Evolutionary conservation across 306 rosid species (phyloP).

Genomic region (Trifolium pratense): DNA sequence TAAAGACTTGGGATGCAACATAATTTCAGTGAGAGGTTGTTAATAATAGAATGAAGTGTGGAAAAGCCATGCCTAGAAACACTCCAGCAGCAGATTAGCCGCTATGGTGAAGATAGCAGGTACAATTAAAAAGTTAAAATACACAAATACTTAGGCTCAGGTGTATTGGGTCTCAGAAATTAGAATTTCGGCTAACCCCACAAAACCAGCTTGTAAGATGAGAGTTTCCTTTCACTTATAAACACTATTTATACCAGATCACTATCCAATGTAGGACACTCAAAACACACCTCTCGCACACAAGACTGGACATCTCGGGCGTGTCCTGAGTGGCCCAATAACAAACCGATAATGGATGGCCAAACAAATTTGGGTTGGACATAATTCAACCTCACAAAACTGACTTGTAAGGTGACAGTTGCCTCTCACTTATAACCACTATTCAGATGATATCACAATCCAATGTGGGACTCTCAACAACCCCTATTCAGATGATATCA

Average conservation of each 20-base stretch:
- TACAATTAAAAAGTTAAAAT: background rate
- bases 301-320: background rate
- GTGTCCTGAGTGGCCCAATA: background rate
- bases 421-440: background rate
- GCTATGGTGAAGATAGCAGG: background rate
- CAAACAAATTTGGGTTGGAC: background rate
- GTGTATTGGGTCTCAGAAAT: background rate
- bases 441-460: background rate
- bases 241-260: background rate
- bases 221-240: background rate
- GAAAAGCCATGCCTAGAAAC: background rate
- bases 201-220: background rate
- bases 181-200: background rate
- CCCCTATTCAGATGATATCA: background rate
- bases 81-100: background rate
- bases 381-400: background rate
- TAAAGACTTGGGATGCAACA: slow-evolving; percentile 7
- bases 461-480: background rate
- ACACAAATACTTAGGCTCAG: background rate
- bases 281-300: background rate
- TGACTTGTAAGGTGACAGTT: background rate
- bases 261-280: background rate
- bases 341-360: background rate
- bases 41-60: background rate
- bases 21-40: background rate